Evolutionary conservation across 1,139 yeast species (phyloP).

Genomic region (Hanseniaspora gamundiae): DNA sequence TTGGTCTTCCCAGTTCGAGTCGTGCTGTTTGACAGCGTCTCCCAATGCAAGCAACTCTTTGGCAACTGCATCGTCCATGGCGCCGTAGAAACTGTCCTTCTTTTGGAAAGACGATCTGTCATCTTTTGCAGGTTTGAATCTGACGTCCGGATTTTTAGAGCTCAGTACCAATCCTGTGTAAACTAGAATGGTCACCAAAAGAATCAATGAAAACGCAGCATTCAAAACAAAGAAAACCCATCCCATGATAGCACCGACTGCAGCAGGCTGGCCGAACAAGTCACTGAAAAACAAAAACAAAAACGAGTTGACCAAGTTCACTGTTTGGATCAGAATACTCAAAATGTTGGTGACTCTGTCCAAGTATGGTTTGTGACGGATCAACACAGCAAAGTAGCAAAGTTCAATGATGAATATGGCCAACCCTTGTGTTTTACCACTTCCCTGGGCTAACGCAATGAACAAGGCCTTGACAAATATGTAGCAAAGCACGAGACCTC

Average conservation of each 20-base stretch:
- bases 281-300: constrained; percentile 64
- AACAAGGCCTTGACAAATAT: constrained; percentile 48
- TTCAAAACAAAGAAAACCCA: constrained; percentile 68
- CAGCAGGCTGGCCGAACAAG: constrained; percentile 54
- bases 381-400: constrained; percentile 44
- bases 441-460: constrained; percentile 54
- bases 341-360: constrained; percentile 62
- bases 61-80: constrained; percentile 27
- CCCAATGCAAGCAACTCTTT: constrained; percentile 40
- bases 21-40: constrained; percentile 59
- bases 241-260: constrained; percentile 65
- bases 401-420: constrained; percentile 55
- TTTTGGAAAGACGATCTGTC: constrained; percentile 76
- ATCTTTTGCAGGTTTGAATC: constrained; percentile 73
- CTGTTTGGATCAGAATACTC: constrained; percentile 51
- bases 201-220: constrained; percentile 61
- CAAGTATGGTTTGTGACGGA: constrained; percentile 51
- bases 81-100: constrained; percentile 31
- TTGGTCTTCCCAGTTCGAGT: constrained; percentile 56
- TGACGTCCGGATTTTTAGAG: constrained; percentile 71
- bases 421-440: constrained; percentile 60
- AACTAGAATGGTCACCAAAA: constrained; percentile 48
- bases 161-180: constrained; percentile 44
- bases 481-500: constrained; percentile 43
- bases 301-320: constrained; percentile 57